A percentile compares a stretch with the other conserved stretches of the same genome.
phyloP scores from a whole-genome alignment of 169 alveolate species.

The Plasmodium vinckei region DNA sequence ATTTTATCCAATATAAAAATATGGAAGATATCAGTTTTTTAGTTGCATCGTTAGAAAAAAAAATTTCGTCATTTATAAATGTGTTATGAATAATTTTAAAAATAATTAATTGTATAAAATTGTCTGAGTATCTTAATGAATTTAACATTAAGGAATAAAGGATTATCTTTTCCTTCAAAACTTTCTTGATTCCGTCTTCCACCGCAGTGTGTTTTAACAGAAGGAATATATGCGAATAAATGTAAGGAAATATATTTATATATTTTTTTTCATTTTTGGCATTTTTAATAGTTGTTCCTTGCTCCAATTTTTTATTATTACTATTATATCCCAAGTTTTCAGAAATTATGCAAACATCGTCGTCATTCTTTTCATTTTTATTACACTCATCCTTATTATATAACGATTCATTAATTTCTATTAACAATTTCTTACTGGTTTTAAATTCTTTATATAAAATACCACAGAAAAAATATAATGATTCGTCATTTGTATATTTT shows the following conservation, averaged over 20 bases:
- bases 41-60: constrained; percentile 54
- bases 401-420: constrained; percentile 3
- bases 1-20: constrained; percentile 50
- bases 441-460: constrained; percentile 47
- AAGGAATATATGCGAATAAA: constrained; percentile 43
- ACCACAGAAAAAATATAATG: constrained; percentile 47
- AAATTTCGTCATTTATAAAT: constrained; percentile 39
- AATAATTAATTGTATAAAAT: constrained; percentile 58
- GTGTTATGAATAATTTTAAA: constrained; percentile 52
- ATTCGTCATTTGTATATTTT: constrained; percentile 30
- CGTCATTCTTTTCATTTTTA: background rate
- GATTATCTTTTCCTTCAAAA: constrained; percentile 55
- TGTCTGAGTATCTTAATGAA: constrained; percentile 64
- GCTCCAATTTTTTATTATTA: background rate
- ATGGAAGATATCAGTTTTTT: constrained; percentile 58
- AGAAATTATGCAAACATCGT: background rate
- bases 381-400: background rate
- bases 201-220: constrained; percentile 48
- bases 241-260: constrained; percentile 15
- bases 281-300: background rate
- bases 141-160: constrained; percentile 67
- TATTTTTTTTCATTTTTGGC: background rate
- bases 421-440: constrained; percentile 19
- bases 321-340: background rate
- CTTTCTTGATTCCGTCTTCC: constrained; percentile 35